Base-by-base conservation (phyloP, 768 basidiomycete species). In the Suillus occidentalis region DNA sequence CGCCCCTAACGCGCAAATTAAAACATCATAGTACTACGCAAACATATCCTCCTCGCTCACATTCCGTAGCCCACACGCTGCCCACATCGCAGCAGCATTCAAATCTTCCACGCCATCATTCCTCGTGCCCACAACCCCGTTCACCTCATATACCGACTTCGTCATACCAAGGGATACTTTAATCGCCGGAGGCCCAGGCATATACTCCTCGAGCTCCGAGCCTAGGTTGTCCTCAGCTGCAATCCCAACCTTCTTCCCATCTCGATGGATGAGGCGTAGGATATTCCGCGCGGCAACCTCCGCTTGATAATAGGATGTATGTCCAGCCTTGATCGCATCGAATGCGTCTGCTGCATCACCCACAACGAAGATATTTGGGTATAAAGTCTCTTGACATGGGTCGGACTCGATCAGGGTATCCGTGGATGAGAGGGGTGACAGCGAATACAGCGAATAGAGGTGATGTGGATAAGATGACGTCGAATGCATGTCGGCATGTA, bases 311-410 rank as follows among this genome's bases (percentile, higher is more conserved):
- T 84, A 83, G 2, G 86, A 84, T 39, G 77, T 86, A 66, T 87
- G 84, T 0, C 86, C 88, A 14, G 88, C 87, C 28, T 84, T 81
- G 28, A 85, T 82, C 0, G 87, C 88, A 7, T 87, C 87, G 64
- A 87, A 88, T 6, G 86, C 86, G 71, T 89, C 86, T 1, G 87
- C 87, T 0, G 83, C 81, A 62, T 89, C 88, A 9, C 88, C 88
- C 7, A 88, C 73, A 10, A 82, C 87, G 68, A 89, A 90, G 14
- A 89, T 80, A 65, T 87, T 78, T 0, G 82, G 80, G 69, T 86
- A 85, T 0, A 81, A 76, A 25, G 78, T 79, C 22, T 25, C 10
- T 31, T 34, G 37, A 2, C 47, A 16, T 42, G 4, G 49, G 8
- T 68, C 50, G 10, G 55, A 20, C 25, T 67, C 66, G 8, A 65